Base-by-base conservation (phyloP, 345 rosid genomes). In the Eucalyptus tenuipes region DNA sequence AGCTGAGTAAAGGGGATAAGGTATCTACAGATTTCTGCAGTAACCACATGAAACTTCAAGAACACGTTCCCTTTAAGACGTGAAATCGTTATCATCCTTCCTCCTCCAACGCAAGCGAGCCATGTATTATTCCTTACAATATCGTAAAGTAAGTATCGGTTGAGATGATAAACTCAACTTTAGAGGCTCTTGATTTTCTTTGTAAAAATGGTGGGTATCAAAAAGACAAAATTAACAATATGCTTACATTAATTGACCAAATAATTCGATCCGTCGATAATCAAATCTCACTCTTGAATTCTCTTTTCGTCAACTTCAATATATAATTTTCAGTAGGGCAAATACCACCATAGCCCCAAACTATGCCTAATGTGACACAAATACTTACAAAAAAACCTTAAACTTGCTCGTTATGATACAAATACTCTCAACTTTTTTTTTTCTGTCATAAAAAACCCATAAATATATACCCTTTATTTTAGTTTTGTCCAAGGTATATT, bases 271-370 rank as follows among this genome's bases (percentile, higher is more conserved):
- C 3, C 2, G 1, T 18, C 6, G 4, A 71, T 13, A 71, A n/a
- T 71, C 45, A 15, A 71, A 71, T 2, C 40, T 27, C 68, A 4
- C 68, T 55, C 61, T 55, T 10, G 13, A 64, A 64, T 64, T n/a
- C 18, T 64, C 71, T 14, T 64, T n/a, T n/a, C 3, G 0, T n/a
- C 17, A n/a, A n/a, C 37, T 13, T 64, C 71, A 64, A 64, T 64
- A n/a, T 13, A 0, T 13, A 25, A n/a, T 64, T 64, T n/a, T 24
- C 29, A 55, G 0, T 24, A 55, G 6, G 13, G 13, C 0, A 55
- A 24, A 55, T 55, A 55, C 29, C 61, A 55, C 1, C 1, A 2
- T 0, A 55, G 29, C 29, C 61, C 13, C 61, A 55, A 22, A 55
- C 6, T 55, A 55, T 0, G 6, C 6, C 2, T 22, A 24, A 9